phyloP scores from a whole-genome alignment of 208 protist species.

The Leishmania turanica region DNA sequence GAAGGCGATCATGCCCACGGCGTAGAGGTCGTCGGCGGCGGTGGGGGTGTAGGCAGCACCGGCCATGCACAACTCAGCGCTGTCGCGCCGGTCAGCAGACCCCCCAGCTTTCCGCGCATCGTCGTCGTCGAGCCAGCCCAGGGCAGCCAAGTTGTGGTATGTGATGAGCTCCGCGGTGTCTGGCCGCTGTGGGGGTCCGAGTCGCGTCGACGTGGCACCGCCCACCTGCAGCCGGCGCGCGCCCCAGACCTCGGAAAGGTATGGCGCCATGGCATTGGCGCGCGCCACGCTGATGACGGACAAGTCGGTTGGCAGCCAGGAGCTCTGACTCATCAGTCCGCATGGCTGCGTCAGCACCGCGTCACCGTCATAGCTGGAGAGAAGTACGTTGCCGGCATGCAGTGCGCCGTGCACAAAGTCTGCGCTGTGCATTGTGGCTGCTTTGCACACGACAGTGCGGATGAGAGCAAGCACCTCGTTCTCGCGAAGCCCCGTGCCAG shows the following conservation, averaged over 20 bases:
- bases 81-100: background rate
- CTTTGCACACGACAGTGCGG: constrained; percentile 47
- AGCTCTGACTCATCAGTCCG: constrained; percentile 46
- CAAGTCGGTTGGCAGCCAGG: constrained; percentile 25
- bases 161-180: constrained; percentile 33
- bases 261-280: constrained; percentile 25
- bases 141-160: constrained; percentile 27
- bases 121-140: constrained; percentile 15
- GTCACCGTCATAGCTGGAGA: constrained; percentile 72
- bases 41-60: constrained; percentile 16
- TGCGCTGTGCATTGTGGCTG: constrained; percentile 52
- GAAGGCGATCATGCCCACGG: constrained; percentile 63
- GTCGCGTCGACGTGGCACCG: constrained; percentile 12
- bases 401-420: constrained; percentile 76
- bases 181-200: constrained; percentile 15
- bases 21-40: constrained; percentile 72
- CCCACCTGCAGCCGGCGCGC: constrained; percentile 8
- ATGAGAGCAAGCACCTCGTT: constrained; percentile 53
- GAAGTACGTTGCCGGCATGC: constrained; percentile 78
- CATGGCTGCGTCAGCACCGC: constrained; percentile 55
- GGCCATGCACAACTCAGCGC: background rate
- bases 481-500: constrained; percentile 30
- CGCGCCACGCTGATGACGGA: constrained; percentile 32
- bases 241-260: constrained; percentile 26
- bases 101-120: background rate